Base-by-base conservation (phyloP, 2,329 filamentous ascomycete species). In the Hypocreales sp. region DNA sequence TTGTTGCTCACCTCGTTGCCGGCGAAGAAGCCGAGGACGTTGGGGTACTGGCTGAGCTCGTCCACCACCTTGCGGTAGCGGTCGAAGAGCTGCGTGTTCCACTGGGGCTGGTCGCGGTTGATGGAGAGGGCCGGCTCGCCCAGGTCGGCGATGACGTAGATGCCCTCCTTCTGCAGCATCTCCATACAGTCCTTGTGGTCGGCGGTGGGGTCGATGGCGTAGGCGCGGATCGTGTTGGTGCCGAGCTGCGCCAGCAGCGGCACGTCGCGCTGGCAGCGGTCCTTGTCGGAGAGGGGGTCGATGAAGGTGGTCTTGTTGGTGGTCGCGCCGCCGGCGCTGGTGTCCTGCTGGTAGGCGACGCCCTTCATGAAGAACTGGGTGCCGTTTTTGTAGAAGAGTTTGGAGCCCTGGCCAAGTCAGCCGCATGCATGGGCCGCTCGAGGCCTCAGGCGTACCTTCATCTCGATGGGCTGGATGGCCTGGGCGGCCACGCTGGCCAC, bases 1-100 rank as follows among this genome's bases (percentile, higher is more conserved):
- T 75, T 69, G 65, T 94, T 92, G 43, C 83, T 78, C 35, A 98
- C 90, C 61, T 98, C 90, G 59, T 98, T 98, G 51, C 90, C 90
- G 41, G 86, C 87, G 53, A 98, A 95, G 76, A 95, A 98, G 45
- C 90, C 90, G 37, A 98, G 74, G 27, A 82, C 76, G 60, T 98
- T 98, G 55, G 71, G 67, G 67, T 92, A 95, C 50, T 80, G 65
- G 41, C 68, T 64, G 45, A 98, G 62, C 36, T 70, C 65, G 48
- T 95, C 86, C 33, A 98, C 61, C 34, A 98, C 90, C 18, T 59
- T 58, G 31, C 75, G 80, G 66, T 95, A 98, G 37, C 83, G 81
- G 20, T 64, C 50, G 60, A 75, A 92, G 26, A 94, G 67, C 9
- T 68, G 67, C 28, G 74, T 67, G 50, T 83, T 74, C 90, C 90